These are phyloP conservation scores for Buddleja alternifolia DNA, from an alignment of 257 asterid species.

Conservation along the genomic window DNA sequence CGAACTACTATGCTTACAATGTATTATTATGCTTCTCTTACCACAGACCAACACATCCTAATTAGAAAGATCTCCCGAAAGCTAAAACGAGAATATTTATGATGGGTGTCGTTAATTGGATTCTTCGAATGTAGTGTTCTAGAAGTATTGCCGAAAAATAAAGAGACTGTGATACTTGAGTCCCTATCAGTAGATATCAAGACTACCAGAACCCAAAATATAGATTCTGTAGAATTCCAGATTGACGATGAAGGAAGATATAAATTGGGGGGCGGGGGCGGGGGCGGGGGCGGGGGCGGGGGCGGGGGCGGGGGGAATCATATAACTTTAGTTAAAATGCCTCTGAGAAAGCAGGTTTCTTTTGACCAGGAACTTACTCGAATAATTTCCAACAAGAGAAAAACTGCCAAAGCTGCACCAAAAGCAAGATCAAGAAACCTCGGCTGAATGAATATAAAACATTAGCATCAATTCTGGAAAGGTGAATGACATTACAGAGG, in stretches of 20 bases:
- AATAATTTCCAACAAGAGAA: constrained; percentile 81
- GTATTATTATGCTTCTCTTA: background rate
- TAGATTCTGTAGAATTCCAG: constrained; percentile 2
- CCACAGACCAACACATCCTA: constrained; percentile 4
- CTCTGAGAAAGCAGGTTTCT: constrained; percentile 2
- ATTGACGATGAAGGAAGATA: constrained; percentile 1
- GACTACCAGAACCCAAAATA: constrained; percentile 3
- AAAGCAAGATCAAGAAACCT: constrained; percentile 38
- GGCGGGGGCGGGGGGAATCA: background rate
- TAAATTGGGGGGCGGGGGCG: no score
- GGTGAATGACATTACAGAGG: constrained; percentile 19
- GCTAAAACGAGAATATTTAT: background rate
- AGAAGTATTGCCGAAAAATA: background rate
- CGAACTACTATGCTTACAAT: background rate
- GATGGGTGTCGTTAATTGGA: background rate
- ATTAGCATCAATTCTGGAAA: constrained; percentile 44
- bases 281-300: no score
- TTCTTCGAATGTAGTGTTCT: constrained; percentile 5
- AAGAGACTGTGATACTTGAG: constrained; percentile 16
- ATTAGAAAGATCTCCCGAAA: constrained; percentile 21
- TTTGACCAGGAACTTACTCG: constrained; percentile 69
- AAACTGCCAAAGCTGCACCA: constrained; percentile 87
- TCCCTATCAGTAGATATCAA: constrained; percentile 16
- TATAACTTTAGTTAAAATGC: background rate
- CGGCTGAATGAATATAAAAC: constrained; percentile 40